These are phyloP conservation scores for Fusarium azukiicola DNA, from an alignment of 2,329 filamentous ascomycete genomes.

Conservation along the genomic window DNA sequence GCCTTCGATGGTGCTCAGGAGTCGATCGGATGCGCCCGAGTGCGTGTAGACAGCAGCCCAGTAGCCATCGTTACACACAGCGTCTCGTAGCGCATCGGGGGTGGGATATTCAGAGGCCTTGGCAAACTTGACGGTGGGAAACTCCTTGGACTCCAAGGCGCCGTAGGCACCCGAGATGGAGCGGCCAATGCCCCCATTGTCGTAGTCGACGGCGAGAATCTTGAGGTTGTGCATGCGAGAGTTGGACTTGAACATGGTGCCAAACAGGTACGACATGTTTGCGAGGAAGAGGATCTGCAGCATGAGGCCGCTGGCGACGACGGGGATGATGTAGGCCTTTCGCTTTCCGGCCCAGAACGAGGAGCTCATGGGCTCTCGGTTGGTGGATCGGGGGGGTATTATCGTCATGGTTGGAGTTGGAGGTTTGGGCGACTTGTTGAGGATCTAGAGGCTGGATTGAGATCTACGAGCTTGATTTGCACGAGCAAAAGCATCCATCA, in stretches of 20 bases:
- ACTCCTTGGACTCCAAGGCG: slow-evolving; percentile 50
- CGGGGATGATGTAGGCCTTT: slow-evolving; percentile 27
- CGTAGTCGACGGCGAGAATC: slow-evolving; percentile 52
- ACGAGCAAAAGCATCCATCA: background rate
- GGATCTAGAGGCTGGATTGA: background rate
- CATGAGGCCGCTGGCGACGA: slow-evolving; percentile 7
- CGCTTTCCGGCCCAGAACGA: slow-evolving; percentile 21
- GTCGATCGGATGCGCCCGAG: slow-evolving; percentile 53
- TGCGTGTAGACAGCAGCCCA: slow-evolving; percentile 61
- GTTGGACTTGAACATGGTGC: slow-evolving; percentile 51
- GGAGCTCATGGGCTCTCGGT: slow-evolving; percentile 24
- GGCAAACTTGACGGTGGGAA: slow-evolving; percentile 56
- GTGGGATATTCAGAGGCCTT: slow-evolving; percentile 47
- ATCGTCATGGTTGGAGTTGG: slow-evolving; percentile 14
- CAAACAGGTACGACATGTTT: slow-evolving; percentile 56
- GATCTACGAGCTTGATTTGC: background rate
- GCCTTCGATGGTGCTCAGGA: slow-evolving; percentile 54
- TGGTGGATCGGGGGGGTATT: slow-evolving; percentile 24
- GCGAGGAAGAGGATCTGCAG: slow-evolving; percentile 30
- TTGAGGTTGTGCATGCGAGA: slow-evolving; percentile 49
- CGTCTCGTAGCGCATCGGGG: slow-evolving; percentile 48
- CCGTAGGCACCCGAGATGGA: slow-evolving; percentile 56
- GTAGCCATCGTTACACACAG: slow-evolving; percentile 59
- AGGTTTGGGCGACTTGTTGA: background rate
- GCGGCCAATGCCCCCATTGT: slow-evolving; percentile 54